Evolutionary conservation across 495 filamentous ascomycete genomes (phyloP).

Genomic region (Hypomontagnella submonticulosa): DNA sequence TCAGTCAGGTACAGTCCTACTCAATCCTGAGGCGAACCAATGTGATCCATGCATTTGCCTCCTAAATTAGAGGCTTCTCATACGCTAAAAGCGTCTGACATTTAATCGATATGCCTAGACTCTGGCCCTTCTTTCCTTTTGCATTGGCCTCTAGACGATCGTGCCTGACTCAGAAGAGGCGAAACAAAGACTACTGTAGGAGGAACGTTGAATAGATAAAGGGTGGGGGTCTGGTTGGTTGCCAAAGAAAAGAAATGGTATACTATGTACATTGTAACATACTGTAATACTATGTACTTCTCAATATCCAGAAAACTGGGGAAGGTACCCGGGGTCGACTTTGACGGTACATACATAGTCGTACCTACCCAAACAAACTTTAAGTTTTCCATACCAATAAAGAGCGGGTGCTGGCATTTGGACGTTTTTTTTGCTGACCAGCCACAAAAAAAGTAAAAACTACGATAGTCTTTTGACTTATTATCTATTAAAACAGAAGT

Average conservation of each 20-base stretch:
- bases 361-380: background rate
- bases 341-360: constrained; percentile 1
- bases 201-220: constrained; percentile 9
- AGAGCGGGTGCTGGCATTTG: constrained; percentile 27
- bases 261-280: too few species aligned
- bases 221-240: background rate
- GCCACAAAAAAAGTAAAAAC: constrained; percentile 30
- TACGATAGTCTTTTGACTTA: background rate
- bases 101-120: constrained; percentile 4
- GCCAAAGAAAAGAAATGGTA: constrained; percentile 11
- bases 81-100: constrained; percentile 7
- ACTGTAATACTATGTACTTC: background rate
- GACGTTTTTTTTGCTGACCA: constrained; percentile 27
- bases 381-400: constrained; percentile 8
- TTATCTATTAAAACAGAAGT: constrained; percentile 5
- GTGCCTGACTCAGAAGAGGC: constrained; percentile 35
- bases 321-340: constrained; percentile 16
- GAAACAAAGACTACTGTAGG: constrained; percentile 25
- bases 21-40: constrained; percentile 11
- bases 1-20: constrained; percentile 12
- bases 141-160: constrained; percentile 7
- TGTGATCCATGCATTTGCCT: constrained; percentile 14
- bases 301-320: constrained; percentile 15
- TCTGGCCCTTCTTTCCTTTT: constrained; percentile 21
- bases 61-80: background rate